These are phyloP conservation scores for Phanerodontia chrysosporium DNA, from an alignment of 768 basidiomycete species.

Conservation along the genomic window DNA sequence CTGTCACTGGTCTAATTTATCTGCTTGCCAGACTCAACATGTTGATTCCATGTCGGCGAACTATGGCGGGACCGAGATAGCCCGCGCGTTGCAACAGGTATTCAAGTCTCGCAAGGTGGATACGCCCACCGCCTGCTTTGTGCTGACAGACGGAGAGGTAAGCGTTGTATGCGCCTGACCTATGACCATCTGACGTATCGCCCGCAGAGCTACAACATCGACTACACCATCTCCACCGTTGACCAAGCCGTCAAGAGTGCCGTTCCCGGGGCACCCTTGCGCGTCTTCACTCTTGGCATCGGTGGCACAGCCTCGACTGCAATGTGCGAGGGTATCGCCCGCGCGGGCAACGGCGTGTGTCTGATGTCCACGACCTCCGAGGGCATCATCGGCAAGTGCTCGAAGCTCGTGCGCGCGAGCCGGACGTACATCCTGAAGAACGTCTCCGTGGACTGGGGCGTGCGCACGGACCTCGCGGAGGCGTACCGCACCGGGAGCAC, in stretches of 20 bases:
- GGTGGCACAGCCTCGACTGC: slow-evolving; percentile 46
- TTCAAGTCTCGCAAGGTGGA: slow-evolving; percentile 29
- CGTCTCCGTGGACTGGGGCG: slow-evolving; percentile 47
- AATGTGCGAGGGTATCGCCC: slow-evolving; percentile 49
- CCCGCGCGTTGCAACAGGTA: slow-evolving; percentile 34
- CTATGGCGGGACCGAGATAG: slow-evolving; percentile 50
- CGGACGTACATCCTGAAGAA: slow-evolving; percentile 41
- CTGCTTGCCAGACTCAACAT: slow-evolving; percentile 16
- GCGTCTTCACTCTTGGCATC: slow-evolving; percentile 58
- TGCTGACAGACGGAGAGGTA: slow-evolving; percentile 60
- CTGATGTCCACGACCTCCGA: slow-evolving; percentile 44
- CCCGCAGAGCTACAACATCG: slow-evolving; percentile 11
- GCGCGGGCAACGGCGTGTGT: slow-evolving; percentile 46
- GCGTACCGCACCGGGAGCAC: slow-evolving; percentile 13
- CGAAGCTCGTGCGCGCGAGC: slow-evolving; percentile 48
- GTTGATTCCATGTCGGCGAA: slow-evolving; percentile 39
- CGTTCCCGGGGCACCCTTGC: slow-evolving; percentile 27
- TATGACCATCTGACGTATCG: background rate
- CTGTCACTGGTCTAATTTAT: background rate
- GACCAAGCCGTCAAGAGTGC: slow-evolving; percentile 30
- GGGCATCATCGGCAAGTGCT: slow-evolving; percentile 46
- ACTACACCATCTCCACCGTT: slow-evolving; percentile 20
- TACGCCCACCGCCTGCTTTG: slow-evolving; percentile 46
- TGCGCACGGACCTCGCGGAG: background rate
- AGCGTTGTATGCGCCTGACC: background rate